Evolutionary conservation across 23 red algal genomes (phyloP).

Genomic region (Gracilaria gracilis): DNA sequence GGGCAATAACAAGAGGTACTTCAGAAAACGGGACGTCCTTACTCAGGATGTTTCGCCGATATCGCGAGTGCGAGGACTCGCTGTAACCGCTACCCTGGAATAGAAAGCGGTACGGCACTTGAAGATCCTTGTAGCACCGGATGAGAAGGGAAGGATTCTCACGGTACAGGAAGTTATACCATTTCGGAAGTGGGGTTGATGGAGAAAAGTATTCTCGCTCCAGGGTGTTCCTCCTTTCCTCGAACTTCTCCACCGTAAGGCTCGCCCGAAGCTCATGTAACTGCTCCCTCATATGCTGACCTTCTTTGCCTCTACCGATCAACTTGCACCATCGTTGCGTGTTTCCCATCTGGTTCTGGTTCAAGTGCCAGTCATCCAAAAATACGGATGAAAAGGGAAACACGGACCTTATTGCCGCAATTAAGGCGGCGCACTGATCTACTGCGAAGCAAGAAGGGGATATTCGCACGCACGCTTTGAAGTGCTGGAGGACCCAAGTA

Average conservation of each 20-base stretch:
- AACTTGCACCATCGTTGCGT: not conserved
- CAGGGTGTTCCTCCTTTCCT: not conserved
- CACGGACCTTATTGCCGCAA: not conserved
- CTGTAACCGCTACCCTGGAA: not conserved
- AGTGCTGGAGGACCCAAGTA: not conserved
- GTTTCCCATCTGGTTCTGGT: not conserved
- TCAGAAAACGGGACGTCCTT: not conserved
- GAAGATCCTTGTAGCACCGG: not conserved
- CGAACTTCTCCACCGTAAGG: not conserved
- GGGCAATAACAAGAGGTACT: not conserved
- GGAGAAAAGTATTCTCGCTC: not conserved
- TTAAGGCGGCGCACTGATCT: not conserved
- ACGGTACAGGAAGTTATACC: constrained; percentile 12
- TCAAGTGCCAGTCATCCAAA: not conserved
- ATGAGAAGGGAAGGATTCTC: not conserved
- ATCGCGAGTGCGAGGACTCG: not conserved
- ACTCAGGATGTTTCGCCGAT: not conserved
- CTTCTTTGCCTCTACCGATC: not conserved
- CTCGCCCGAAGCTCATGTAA: not conserved
- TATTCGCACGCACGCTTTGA: not conserved
- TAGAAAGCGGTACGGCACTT: not conserved
- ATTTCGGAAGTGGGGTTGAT: not conserved
- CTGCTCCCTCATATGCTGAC: not conserved
- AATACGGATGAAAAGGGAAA: not conserved
- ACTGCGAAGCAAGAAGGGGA: not conserved